Base-by-base conservation (phyloP, 306 rosid genomes). In the Sophora flavescens region DNA sequence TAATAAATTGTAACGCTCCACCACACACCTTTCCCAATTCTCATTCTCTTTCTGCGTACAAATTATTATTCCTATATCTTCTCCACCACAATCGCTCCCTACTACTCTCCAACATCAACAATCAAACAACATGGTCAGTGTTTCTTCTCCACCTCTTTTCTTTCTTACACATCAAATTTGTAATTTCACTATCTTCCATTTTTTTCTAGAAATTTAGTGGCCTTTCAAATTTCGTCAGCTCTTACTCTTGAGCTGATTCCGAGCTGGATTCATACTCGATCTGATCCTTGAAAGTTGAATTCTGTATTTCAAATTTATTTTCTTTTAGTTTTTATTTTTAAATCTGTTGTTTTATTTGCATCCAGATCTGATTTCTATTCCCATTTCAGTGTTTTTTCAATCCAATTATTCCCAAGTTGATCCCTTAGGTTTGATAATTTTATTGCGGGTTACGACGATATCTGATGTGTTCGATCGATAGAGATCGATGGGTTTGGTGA, bases 71-170 rank as follows among this genome's bases (percentile, higher is more conserved):
- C 76, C 84, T 74, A 80, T 80, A 74, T 74, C 75, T 52, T 1
- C 80, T 80, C 84, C 84, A 26, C 66, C 60, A 16, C 71, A 70
- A 22, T 80, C 80, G 80, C 80, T 60, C 51, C 5, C 50, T 44
- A 39, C 41, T 36, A 4, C n/a, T 58, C 70, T 65, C 63, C 66
- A 67, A 66, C 71, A 0, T 17, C 68, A 58, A 18, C 57, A 56
- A n/a, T n/a, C n/a, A n/a, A n/a, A n/a, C n/a, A 32, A 33, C 47
- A 80, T 80, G 84, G 84, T 80, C 30, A 26, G 84, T 74, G 16
- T 50, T 33, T 42, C 45, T 62, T 15, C 15, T 59, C 8, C 56
- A n/a, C 6, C n/a, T 17, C 14, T 47, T 39, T 63, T 26, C 2
- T 22, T 15, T 1, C 12, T 54, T 2, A 14, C 54, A 13, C 28